Conservation (phyloP, 345 rosid genomes). For the Ricinus communis region DNA sequence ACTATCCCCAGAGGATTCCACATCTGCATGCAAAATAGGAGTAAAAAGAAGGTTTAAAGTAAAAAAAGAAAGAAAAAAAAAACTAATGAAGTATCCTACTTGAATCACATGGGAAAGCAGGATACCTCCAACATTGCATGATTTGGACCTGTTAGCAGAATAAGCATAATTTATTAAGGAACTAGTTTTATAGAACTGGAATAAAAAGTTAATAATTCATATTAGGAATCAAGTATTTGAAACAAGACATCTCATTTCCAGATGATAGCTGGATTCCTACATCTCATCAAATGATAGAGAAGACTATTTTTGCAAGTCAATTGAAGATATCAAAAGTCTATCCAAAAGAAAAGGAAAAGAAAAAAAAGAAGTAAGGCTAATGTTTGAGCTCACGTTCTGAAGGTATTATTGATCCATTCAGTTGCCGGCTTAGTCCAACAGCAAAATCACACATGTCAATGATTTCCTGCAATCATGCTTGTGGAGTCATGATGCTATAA, state of each 20-base stretch:
- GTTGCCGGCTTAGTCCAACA: conserved; percentile 93
- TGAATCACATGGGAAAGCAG: conserved; percentile 17
- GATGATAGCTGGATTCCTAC: conserved; percentile 12
- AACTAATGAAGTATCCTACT: conserved; percentile 4
- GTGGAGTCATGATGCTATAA: not conserved
- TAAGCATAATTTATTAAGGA: conserved; percentile 17
- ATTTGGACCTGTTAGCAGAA: conserved; percentile 75
- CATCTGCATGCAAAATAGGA: conserved; percentile 48
- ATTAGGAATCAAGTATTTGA: not conserved
- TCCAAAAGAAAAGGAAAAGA: not conserved
- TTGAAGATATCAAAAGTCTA: not conserved
- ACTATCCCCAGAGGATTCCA: conserved; percentile 99
- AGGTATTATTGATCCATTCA: conserved; percentile 89
- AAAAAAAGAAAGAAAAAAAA: not conserved
- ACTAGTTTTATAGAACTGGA: not conserved
- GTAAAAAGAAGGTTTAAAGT: not conserved
- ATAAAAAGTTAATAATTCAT: not conserved
- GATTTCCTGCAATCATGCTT: conserved; percentile 64
- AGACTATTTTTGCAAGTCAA: conserved; percentile 9
- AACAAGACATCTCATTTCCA: not conserved
- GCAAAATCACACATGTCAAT: conserved; percentile 98
- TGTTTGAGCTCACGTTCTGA: conserved; percentile 80
- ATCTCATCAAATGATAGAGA: conserved; percentile 1
- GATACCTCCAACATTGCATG: conserved; percentile 94
- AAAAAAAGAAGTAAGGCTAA: conserved; percentile 15